Evolutionary conservation across 2,329 filamentous ascomycete genomes (phyloP), one percentile per base, ranked within the genome.

Genomic region (Pseudogymnoascus sp.): DNA sequence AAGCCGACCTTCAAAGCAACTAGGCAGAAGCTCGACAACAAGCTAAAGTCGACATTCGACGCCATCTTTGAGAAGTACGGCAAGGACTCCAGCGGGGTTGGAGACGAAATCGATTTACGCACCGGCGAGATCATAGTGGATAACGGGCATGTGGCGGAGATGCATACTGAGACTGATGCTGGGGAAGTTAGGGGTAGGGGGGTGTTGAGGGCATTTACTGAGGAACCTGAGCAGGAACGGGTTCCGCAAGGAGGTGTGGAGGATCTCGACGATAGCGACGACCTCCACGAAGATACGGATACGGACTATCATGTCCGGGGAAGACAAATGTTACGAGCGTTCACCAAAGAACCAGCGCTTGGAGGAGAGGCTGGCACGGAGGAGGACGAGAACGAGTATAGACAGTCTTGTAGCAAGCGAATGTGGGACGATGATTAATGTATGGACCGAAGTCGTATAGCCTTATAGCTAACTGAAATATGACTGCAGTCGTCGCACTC

Each of bases 41-140:
- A 84, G 61, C 80, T 96, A 38, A 92, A 94, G 71, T 85, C 84
- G n/a, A 84, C 84, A 5, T 94, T 95, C 71, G 91, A 96, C 69
- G 77, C 82, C 60, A 95, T 97, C 60, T 96, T 96, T 70, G 82
- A 87, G 62, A 96, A 95, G 72, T 96, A 95, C 71, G 85, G 81
- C 59, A 85, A 80, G 64, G 88, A 96, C 70, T 96, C 96, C 68
- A 84, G 84, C 1, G 88, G 85, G 3, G 79, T 92, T 57, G 91
- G 87, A 59, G 92, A 97, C 72, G 91, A 96, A 74, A 91, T 97
- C 67, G 90, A 97, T 71, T 77, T 96, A 60, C 77, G 79, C 57
- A 92, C 89, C 0, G 91, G 90, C 59, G 78, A 89, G 61, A 84
- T 97, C 52, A 79, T 95, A n/a, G 85, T 96, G 60, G 82, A 97